Evolutionary conservation across 257 asterid genomes (phyloP), one percentile per base, ranked within the genome.

Genomic region (Jacaranda mimosifolia): DNA sequence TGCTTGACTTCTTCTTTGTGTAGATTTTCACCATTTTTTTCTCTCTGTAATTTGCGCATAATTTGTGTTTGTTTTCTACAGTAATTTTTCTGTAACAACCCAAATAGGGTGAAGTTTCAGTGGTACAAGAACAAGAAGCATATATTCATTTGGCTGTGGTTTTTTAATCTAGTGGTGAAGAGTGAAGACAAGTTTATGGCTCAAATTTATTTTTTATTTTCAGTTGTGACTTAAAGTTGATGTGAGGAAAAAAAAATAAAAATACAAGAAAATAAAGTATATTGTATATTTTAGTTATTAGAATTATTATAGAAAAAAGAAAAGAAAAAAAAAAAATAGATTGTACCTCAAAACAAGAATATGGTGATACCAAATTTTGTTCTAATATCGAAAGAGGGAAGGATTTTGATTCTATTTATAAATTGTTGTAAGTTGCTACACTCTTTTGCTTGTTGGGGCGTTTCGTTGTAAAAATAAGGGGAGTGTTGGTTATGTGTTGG

Each of bases 1-100:
- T 80, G 86, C 77, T 85, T 88, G 87, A 82, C 84, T 85, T 63
- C 46, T 21, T 48, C 2, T 26, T 73, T 80, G 56, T 83, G 88
- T 92, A 86, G 89, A 87, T 81, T 65, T 82, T 79, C 67, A 73
- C 63, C 67, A 15, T 52, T 68, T 73, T 74, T 76, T 70, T 83
- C 55, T 42, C 11, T 74, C 59, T 77, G 83, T 84, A 78, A 80
- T 83, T 78, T 85, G 53, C 53, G 63, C 76, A 53, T 48, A 73
- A 70, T 75, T 69, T 51, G 79, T 68, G 82, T 76, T n/a, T 79
- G 66, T 83, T 74, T 69, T 53, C 58, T 53, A 66, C 57, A 48
- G 72, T 78, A 71, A 19, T 70, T 72, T 78, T 15, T 63, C 65
- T 83, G 87, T 83, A 72, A 80, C 78, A 81, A 79, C 74, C 36